Percentiles rank a stretch among this genome's conserved stretches.
These are phyloP conservation scores for Boletellus sp. DNA, from an alignment of 1,284 basidiomycete species.

Conservation along the genomic window DNA sequence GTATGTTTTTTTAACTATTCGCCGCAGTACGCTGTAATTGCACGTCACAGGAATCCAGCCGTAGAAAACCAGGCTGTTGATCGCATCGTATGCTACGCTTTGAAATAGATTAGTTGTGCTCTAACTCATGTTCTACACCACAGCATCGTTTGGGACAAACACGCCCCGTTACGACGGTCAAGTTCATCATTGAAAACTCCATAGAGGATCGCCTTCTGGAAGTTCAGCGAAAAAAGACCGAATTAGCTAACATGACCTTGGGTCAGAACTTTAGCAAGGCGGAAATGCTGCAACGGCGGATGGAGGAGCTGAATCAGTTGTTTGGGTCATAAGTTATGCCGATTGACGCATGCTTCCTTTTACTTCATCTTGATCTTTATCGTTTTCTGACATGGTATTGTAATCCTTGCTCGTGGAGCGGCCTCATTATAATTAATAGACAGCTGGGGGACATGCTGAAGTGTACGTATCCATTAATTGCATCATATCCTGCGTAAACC, in stretches of 20 bases:
- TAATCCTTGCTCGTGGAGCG: conserved; percentile 32
- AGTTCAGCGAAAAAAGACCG: conserved; percentile 94
- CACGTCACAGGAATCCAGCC: conserved; percentile 78
- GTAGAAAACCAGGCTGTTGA: conserved; percentile 96
- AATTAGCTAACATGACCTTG: conserved; percentile 86
- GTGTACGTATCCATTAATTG: background rate
- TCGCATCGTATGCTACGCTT: conserved; percentile 58
- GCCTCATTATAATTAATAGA: conserved; percentile 32
- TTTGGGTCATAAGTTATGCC: conserved; percentile 45
- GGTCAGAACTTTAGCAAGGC: conserved; percentile 79
- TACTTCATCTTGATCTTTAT: conserved; percentile 17
- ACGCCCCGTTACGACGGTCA: conserved; percentile 84
- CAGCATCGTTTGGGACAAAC: conserved; percentile 93
- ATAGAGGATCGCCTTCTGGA: conserved; percentile 88
- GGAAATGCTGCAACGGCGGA: conserved; percentile 76
- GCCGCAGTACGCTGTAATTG: conserved; percentile 5
- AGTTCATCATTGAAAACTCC: conserved; percentile 89
- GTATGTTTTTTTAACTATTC: conserved; percentile 39
- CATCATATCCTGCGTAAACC: background rate
- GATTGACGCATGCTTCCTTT: conserved; percentile 14
- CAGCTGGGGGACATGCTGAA: conserved; percentile 3
- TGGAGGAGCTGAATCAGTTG: conserved; percentile 77
- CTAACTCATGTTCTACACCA: conserved; percentile 7
- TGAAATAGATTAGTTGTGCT: background rate
- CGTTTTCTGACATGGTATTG: conserved; percentile 21